Conservation (phyloP, 768 basidiomycete species). For the Auricularia sp. region DNA sequence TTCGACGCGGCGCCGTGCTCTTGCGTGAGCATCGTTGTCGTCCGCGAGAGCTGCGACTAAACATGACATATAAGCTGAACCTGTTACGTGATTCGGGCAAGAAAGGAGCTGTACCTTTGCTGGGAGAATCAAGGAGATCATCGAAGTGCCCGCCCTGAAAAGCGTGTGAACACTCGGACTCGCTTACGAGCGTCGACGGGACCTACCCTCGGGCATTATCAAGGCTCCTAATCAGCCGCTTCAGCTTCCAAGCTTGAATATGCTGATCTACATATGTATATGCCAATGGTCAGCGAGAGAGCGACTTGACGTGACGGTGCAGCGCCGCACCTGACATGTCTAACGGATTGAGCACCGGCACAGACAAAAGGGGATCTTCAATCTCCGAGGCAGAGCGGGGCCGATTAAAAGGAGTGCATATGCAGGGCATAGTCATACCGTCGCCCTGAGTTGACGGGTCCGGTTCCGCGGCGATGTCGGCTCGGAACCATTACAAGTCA, state of each 20-base stretch:
- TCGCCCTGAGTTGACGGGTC: too few relatives aligned
- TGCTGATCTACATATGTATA: slow-evolving; percentile 59
- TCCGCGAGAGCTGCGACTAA: slow-evolving; percentile 80
- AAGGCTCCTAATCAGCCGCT: slow-evolving; percentile 98
- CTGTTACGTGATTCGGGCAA: background rate
- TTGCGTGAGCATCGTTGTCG: slow-evolving; percentile 92
- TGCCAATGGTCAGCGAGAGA: background rate
- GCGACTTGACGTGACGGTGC: too few relatives aligned
- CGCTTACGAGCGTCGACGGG: too few relatives aligned
- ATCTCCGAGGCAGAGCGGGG: too few relatives aligned
- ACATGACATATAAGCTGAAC: background rate
- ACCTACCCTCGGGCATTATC: slow-evolving; percentile 80
- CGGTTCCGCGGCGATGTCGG: too few relatives aligned
- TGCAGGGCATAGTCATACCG: too few relatives aligned
- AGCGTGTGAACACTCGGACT: too few relatives aligned
- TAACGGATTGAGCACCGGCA: too few relatives aligned
- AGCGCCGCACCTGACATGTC: too few relatives aligned
- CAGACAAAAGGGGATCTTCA: too few relatives aligned
- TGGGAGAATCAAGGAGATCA: slow-evolving; percentile 97
- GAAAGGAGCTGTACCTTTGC: slow-evolving; percentile 55
- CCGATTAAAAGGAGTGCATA: too few relatives aligned
- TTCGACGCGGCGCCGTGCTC: slow-evolving; percentile 98
- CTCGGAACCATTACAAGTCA: too few relatives aligned
- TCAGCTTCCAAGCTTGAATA: slow-evolving; percentile 97
- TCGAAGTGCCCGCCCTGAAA: slow-evolving; percentile 83